Conservation (phyloP, 2,329 filamentous ascomycete genomes). For the Escovopsis sp. region DNA sequence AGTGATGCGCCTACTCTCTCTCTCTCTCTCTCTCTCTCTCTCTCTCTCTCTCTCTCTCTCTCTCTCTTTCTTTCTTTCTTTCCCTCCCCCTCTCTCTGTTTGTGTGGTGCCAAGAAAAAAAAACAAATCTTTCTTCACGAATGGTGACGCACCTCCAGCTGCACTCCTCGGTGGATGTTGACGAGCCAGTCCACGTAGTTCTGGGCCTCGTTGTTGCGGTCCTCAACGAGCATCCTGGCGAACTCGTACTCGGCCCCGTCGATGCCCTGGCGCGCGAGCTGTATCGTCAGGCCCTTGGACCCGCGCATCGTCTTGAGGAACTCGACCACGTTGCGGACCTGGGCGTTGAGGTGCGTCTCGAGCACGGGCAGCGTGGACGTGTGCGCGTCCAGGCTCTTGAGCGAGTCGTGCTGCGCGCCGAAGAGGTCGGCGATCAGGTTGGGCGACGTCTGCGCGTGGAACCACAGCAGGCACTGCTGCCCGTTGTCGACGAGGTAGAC, state of each 20-base stretch:
- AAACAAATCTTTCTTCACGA: too few relatives aligned
- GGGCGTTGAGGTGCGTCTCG: slow-evolving; percentile 84
- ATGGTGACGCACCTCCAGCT: slow-evolving; percentile 54
- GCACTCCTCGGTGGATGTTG: slow-evolving; percentile 82
- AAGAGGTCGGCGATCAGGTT: slow-evolving; percentile 87
- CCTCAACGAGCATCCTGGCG: slow-evolving; percentile 77
- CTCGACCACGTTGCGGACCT: slow-evolving; percentile 85
- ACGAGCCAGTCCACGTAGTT: slow-evolving; percentile 99
- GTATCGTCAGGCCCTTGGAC: slow-evolving; percentile 76
- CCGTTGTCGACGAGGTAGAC: slow-evolving; percentile 94
- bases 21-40: too few relatives aligned
- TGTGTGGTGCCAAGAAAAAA: not conserved
- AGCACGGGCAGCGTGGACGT: slow-evolving; percentile 67
- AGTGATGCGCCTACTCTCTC: too few relatives aligned
- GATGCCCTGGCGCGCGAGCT: slow-evolving; percentile 80
- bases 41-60: too few relatives aligned
- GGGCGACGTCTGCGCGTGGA: slow-evolving; percentile 82
- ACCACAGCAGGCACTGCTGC: slow-evolving; percentile 80
- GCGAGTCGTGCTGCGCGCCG: slow-evolving; percentile 51
- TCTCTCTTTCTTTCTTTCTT: too few relatives aligned
- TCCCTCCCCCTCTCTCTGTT: too few relatives aligned
- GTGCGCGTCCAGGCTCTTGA: slow-evolving; percentile 71
- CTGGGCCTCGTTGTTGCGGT: slow-evolving; percentile 93
- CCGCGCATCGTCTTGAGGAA: slow-evolving; percentile 70
- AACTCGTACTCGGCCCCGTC: slow-evolving; percentile 97